A percentile compares a stretch with the other conserved stretches of the same genome.
These are phyloP conservation scores for Plantago coronopus DNA, from an alignment of 305 asterid genomes.

Conservation along the genomic window DNA sequence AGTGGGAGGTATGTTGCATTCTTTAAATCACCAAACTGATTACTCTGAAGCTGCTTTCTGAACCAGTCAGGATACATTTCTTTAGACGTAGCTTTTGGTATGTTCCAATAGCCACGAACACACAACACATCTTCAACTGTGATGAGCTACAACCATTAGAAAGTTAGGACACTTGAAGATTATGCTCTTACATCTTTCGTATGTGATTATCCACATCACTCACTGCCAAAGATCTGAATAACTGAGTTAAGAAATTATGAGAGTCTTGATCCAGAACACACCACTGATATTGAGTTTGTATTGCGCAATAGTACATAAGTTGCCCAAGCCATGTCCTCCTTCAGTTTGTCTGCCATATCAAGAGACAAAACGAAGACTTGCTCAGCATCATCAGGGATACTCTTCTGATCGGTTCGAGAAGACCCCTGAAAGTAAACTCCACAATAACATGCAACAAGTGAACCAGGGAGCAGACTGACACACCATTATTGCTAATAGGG, in stretches of 20 bases:
- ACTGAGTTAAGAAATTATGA: too few species aligned
- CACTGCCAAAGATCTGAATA: too few species aligned
- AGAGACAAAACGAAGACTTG: conserved; percentile 70
- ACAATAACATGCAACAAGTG: not conserved
- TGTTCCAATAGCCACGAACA: conserved; percentile 89
- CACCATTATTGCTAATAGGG: too few species aligned
- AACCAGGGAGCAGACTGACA: too few species aligned
- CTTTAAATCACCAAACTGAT: conserved; percentile 52
- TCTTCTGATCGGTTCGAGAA: conserved; percentile 44
- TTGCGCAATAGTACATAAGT: conserved; percentile 72
- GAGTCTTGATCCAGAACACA: conserved; percentile 21
- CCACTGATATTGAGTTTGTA: conserved; percentile 85
- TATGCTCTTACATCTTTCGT: not conserved
- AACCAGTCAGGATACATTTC: conserved; percentile 55
- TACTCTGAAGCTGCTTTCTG: conserved; percentile 41
- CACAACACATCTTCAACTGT: conserved; percentile 57
- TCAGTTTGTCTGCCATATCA: conserved; percentile 43
- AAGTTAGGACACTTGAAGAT: conserved; percentile 21
- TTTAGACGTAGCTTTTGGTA: conserved; percentile 51
- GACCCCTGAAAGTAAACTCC: conserved; percentile 54
- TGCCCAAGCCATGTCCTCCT: conserved; percentile 96
- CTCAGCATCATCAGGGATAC: conserved; percentile 59
- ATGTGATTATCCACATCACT: too few species aligned
- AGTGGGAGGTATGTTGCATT: conserved; percentile 63
- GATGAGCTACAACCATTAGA: conserved; percentile 53